Base-by-base conservation (phyloP, 2,329 filamentous ascomycete species). In the Cercospora janseana region DNA sequence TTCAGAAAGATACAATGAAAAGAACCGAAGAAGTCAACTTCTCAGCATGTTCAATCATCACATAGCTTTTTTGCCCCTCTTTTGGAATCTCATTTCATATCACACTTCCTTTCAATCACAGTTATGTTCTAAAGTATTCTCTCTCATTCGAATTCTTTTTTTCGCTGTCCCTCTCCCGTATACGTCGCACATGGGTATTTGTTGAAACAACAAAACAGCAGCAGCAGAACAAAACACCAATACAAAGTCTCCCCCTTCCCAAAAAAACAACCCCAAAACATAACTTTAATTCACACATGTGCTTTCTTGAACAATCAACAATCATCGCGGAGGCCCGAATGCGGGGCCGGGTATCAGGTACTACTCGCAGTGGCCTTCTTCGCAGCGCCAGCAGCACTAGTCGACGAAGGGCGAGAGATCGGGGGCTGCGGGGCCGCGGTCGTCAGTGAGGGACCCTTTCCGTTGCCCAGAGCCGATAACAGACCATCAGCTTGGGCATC, bases 261-360 rank as follows among this genome's bases (percentile, higher is more conserved):
- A 52, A 43, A 23, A 40, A 12, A 38, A 32, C 28, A 18, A 24
- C 41, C 37, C 37, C 21, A 40, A 32, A 38, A 18, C 38, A 47
- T 43, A 21, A 13, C 32, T 29, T 15, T 48, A 44, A 40, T 38
- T 46, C 44, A 24, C 37, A 38, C 46, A 51, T 44, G n/a, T 44
- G 31, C 37, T 29, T 47, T 45, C 45, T 55, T 45, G 27, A 35
- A 35, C 46, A 51, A 45, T 43, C 49, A 56, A 51, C 51, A 51
- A 60, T 66, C 63, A 66, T 61, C 60, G 65, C 64, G 66, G 64
- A 60, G 65, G 66, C 65, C 65, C 66, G 58, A 68, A 67, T n/a
- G n/a, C 20, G 65, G 63, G 61, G 65, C 66, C 62, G 66, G 66
- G 66, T 68, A 68, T 68, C 66, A 37, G 40, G 58, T 55, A 53